Evolutionary conservation across 768 basidiomycete genomes (phyloP).

Genomic region (Lactifluus piperatus): DNA sequence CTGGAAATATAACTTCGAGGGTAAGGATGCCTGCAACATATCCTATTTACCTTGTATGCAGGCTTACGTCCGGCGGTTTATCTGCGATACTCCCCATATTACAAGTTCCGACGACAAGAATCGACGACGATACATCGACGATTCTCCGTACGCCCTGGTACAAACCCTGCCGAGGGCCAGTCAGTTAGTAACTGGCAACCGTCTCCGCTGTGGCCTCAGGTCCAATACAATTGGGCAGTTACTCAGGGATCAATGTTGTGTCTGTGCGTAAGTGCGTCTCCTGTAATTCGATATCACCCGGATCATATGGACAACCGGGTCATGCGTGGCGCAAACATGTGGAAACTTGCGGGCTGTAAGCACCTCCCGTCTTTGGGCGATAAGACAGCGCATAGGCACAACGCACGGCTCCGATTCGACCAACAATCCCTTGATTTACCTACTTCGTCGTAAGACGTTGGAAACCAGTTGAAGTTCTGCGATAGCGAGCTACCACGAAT

Average conservation of each 20-base stretch:
- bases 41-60: not conserved
- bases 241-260: not conserved
- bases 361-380: not conserved
- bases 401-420: not conserved
- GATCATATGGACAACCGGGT: not conserved
- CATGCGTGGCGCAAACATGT: not conserved
- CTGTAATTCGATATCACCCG: not conserved
- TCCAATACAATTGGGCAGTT: not conserved
- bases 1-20: not conserved
- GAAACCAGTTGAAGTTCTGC: not conserved
- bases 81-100: not conserved
- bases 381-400: not conserved
- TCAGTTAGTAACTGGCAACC: not conserved
- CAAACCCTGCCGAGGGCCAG: not conserved
- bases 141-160: constrained; percentile 8
- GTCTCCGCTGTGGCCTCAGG: not conserved
- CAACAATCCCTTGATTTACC: not conserved
- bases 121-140: constrained; percentile 13
- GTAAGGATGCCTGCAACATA: not conserved
- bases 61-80: not conserved
- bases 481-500: not conserved
- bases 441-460: not conserved
- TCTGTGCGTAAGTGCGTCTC: not conserved
- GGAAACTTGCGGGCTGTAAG: not conserved
- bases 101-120: not conserved